Base-by-base conservation (phyloP, 2,329 filamentous ascomycete species). In the Emmonsiellopsis sp. region DNA sequence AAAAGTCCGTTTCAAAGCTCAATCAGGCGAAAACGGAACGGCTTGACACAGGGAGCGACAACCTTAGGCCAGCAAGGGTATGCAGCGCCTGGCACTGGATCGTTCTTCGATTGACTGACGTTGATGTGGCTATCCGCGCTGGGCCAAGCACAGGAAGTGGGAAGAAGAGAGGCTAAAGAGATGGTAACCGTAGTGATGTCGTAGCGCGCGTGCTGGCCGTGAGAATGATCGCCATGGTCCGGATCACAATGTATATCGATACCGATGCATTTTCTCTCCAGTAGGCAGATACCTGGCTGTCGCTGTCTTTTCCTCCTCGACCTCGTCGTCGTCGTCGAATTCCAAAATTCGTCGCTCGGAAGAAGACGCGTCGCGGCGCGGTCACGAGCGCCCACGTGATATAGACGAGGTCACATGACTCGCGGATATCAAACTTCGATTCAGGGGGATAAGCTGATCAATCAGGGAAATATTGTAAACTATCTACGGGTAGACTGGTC, bases 291-390 rank as follows among this genome's bases (percentile, higher is more conserved):
- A 40, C 14, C 39, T 21, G 37, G 6, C 34, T 13, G 11, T 36
- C 14, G 34, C 27, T 40, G 17, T 39, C 17, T 49, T 8, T 40
- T 49, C 46, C 27, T n/a, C n/a, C 36, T 27, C 34, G 14, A 34
- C 14, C 14, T 31, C 36, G 3, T 9, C 2, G 13, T 31, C 32
- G 45, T 11, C 4, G 46, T 48, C 34, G 46, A 10, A 49, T 49
- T 49, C 14, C 33, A 33, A 7, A 27, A 37, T 49, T 13, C 21
- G 21, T 27, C 21, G 21, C 21, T 42, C 39, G 21, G 21, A 27
- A 27, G 21, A 21, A 49, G 50, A 52, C 50, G 50, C 50, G 50
- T 46, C 50, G 50, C 50, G 50, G 42, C 43, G 50, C 50, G 50
- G 32, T 52, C 50, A 52, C 42, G 42, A 46, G 50, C 42, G 31